Evolutionary conservation across 257 asterid genomes (phyloP).

Genomic region (Primulina eburnea): DNA sequence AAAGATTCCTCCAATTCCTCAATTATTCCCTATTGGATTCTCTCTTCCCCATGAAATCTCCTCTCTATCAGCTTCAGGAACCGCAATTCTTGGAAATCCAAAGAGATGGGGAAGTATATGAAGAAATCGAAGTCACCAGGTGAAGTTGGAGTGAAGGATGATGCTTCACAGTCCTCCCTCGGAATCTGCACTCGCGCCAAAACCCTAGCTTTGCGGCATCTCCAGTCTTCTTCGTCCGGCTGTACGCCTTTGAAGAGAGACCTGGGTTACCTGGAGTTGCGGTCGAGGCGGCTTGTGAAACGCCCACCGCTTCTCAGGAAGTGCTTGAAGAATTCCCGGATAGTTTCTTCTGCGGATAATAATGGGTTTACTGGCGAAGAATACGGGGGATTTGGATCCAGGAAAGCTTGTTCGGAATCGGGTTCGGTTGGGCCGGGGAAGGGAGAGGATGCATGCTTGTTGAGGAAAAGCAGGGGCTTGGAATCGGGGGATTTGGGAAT

Average conservation of each 20-base stretch:
- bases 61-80: neutral
- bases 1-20: too few species aligned
- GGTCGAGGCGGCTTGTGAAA: slow-evolving; percentile 58
- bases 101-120: slow-evolving; percentile 54
- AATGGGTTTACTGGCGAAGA: slow-evolving; percentile 9
- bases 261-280: slow-evolving; percentile 55
- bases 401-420: too few species aligned
- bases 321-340: slow-evolving; percentile 19
- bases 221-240: slow-evolving; percentile 23
- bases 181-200: slow-evolving; percentile 77
- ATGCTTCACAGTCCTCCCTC: slow-evolving; percentile 37
- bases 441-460: slow-evolving; percentile 19
- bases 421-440: neutral
- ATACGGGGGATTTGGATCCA: slow-evolving; percentile 6
- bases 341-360: neutral
- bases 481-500: too few species aligned
- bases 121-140: slow-evolving; percentile 46
- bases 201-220: slow-evolving; percentile 70
- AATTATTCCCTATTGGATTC: too few species aligned
- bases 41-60: neutral
- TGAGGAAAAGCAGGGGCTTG: slow-evolving; percentile 7
- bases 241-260: slow-evolving; percentile 25
- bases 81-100: neutral
- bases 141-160: slow-evolving; percentile 54
- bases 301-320: slow-evolving; percentile 22